Base-by-base conservation (phyloP, 1,284 basidiomycete species). In the Ceratobasidium sp. region DNA sequence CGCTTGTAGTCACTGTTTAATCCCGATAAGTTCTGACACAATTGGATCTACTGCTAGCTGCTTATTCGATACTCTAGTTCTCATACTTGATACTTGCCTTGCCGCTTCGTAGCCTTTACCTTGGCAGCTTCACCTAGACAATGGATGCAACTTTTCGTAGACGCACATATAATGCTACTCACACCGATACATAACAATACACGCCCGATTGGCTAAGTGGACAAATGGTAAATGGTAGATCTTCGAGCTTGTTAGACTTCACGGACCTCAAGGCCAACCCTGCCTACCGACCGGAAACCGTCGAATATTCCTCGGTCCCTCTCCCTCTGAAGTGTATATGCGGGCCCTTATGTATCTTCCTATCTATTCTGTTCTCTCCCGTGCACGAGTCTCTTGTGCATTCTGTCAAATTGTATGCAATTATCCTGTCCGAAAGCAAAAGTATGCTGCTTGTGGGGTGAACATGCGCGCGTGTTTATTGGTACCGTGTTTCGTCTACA, bases 181-280 rank as follows among this genome's bases (percentile, higher is more conserved):
- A 5, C 15, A 6, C 48, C 48, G 20, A 50, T 20, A 15, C 20
- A 13, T 50, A 50, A 20, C 20, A 6, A 52, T 15, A 6, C 6
- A 26, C 28, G 40, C 17, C 20, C 17, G 13, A 20, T 20, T 13
- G 40, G 13, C 12, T 74, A 71, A 33, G 94, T 95, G 93, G 92
- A 95, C 85, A 93, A 92, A 84, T 94, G 94, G 83, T 86, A 93
- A 92, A 84, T 94, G 94, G 83, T 86, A 90, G 40, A 88, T 92
- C 0, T 88, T 95, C 67, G 93, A 94, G 83, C 93, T 93, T 10
- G 90, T 92, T 64, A 90, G 89, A 77, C 87, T 95, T n/a, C 89
- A 94, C 83, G 83, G 85, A 23, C 81, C 86, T 15, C 80, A 83
- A 52, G 33, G 57, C 44, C 61, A 61, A 68, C 48, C 75, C 10